phyloP scores from a whole-genome alignment of 176 grass and related monocot species.

The Phragmites australis region DNA sequence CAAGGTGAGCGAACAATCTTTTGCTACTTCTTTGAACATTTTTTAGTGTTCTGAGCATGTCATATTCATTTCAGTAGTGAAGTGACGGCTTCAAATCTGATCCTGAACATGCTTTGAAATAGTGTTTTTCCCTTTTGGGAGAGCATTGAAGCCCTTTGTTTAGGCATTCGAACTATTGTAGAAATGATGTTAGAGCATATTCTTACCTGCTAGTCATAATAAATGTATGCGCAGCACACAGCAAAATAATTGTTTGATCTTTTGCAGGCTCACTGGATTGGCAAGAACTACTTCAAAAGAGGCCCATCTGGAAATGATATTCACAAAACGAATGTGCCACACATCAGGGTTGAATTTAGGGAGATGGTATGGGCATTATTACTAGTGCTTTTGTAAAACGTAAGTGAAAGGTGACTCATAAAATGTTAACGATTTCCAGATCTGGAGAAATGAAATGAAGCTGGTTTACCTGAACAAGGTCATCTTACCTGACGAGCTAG shows the following conservation, averaged over 20 bases:
- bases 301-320: slow-evolving; percentile 84
- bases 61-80: slow-evolving; percentile 11
- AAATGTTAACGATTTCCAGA: slow-evolving; percentile 48
- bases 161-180: neutral
- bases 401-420: slow-evolving; percentile 6
- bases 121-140: neutral
- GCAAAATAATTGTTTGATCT: neutral
- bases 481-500: slow-evolving; percentile 67
- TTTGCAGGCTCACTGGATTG: slow-evolving; percentile 93
- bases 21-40: neutral
- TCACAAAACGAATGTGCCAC: slow-evolving; percentile 91
- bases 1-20: slow-evolving; percentile 54
- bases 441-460: slow-evolving; percentile 97
- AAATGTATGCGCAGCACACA: neutral
- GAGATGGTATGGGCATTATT: slow-evolving; percentile 52
- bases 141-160: neutral
- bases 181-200: neutral
- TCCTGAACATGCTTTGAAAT: neutral
- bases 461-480: slow-evolving; percentile 73
- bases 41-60: neutral
- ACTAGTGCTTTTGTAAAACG: neutral
- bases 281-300: slow-evolving; percentile 80
- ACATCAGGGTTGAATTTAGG: slow-evolving; percentile 88
- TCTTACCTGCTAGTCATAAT: slow-evolving; percentile 22
- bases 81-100: neutral